phyloP scores from a whole-genome alignment of 257 asterid genomes.

The Apocynum venetum region DNA sequence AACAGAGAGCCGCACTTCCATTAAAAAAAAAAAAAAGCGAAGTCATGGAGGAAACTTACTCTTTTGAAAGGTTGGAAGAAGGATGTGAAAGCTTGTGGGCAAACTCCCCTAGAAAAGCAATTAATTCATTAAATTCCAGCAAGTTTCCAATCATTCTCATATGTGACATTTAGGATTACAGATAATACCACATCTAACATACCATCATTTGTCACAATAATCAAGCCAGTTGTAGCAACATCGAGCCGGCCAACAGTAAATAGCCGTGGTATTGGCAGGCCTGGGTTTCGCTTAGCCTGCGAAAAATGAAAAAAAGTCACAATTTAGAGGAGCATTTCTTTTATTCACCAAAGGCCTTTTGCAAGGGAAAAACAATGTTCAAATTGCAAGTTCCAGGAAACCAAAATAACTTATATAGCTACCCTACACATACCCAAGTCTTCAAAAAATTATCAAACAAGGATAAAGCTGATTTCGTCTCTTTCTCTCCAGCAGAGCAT shows the following conservation, averaged over 20 bases:
- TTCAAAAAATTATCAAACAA: conserved; percentile 72
- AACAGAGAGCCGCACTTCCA: conserved; percentile 9
- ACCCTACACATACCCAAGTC: conserved; percentile 67
- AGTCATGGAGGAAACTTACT: conserved; percentile 45
- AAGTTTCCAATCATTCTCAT: neutral
- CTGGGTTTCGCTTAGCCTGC: conserved; percentile 67
- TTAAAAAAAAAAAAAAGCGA: neutral
- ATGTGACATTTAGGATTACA: too few species aligned
- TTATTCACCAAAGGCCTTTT: neutral
- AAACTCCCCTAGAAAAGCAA: conserved; percentile 68
- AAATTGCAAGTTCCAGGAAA: neutral
- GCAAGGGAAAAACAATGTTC: neutral
- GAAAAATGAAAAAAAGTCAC: conserved; percentile 12
- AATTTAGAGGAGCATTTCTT: conserved; percentile 4
- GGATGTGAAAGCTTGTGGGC: conserved; percentile 93
- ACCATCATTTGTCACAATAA: conserved; percentile 97
- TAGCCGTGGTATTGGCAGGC: conserved; percentile 74
- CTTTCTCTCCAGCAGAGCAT: conserved; percentile 92
- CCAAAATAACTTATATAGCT: neutral
- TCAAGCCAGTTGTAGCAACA: conserved; percentile 90
- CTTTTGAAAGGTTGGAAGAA: conserved; percentile 85
- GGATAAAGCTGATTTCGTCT: conserved; percentile 72
- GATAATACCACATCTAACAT: conserved; percentile 3
- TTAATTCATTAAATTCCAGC: conserved; percentile 2
- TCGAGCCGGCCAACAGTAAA: conserved; percentile 99